phyloP scores from a whole-genome alignment of 345 rosid species.

The Rhodomyrtus tomentosa region DNA sequence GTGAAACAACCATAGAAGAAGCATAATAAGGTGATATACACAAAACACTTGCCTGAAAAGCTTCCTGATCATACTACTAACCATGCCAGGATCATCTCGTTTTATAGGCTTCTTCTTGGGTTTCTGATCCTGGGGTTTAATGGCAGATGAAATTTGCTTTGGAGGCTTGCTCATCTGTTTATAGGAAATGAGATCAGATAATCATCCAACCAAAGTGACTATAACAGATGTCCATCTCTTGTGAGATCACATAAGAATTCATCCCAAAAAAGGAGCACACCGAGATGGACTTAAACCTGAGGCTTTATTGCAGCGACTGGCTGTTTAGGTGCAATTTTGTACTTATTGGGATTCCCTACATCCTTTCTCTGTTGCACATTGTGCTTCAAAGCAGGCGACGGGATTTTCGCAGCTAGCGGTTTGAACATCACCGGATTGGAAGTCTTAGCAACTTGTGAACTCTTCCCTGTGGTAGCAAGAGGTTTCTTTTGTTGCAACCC shows the following conservation, averaged over 20 bases:
- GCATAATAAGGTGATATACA: neutral
- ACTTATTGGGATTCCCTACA: constrained; percentile 22
- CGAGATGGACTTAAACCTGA: constrained; percentile 21
- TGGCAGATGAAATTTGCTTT: constrained; percentile 28
- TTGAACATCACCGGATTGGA: constrained; percentile 19
- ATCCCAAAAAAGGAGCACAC: neutral
- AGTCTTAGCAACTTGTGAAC: constrained; percentile 22
- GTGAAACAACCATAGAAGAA: neutral
- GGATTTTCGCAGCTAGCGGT: constrained; percentile 35
- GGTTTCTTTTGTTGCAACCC: constrained; percentile 25
- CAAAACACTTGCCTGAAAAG: constrained; percentile 35
- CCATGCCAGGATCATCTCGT: too few species aligned
- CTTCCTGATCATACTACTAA: constrained; percentile 27
- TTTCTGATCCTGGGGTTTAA: constrained; percentile 19
- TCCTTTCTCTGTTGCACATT: constrained; percentile 37
- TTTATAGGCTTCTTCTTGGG: constrained; percentile 41
- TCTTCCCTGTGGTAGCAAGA: constrained; percentile 24
- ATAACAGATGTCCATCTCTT: neutral
- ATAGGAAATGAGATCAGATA: neutral
- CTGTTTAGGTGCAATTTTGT: constrained; percentile 29
- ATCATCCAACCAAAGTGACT: neutral
- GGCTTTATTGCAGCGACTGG: constrained; percentile 27
- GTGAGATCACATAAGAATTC: neutral
- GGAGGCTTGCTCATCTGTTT: constrained; percentile 37
- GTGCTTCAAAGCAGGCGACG: constrained; percentile 30